phyloP scores from a whole-genome alignment of 768 basidiomycete genomes.

The Cystofilobasidium macerans region DNA sequence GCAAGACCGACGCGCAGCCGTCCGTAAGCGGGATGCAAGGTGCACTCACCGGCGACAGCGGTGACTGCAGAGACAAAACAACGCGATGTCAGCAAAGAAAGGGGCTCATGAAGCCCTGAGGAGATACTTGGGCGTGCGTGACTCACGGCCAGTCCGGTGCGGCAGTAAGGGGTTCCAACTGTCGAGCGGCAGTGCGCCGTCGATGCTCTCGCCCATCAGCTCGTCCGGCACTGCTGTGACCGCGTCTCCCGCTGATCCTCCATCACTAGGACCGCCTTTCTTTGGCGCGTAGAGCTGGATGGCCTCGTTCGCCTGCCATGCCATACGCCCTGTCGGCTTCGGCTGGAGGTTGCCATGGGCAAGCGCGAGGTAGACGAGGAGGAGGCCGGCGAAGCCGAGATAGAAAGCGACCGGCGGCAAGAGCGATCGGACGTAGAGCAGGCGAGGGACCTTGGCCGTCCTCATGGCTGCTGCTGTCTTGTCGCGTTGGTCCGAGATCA shows the following conservation, averaged over 20 bases:
- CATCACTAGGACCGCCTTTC: background rate
- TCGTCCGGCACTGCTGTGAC: constrained; percentile 42
- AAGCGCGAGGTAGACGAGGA: constrained; percentile 66
- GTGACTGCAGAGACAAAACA: constrained; percentile 48
- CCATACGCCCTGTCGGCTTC: constrained; percentile 67
- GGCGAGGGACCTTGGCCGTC: background rate
- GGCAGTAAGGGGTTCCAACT: constrained; percentile 65
- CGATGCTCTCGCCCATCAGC: constrained; percentile 23
- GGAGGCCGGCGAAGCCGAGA: constrained; percentile 57
- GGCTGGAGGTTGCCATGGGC: constrained; percentile 51
- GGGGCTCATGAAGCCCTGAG: background rate
- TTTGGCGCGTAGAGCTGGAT: constrained; percentile 22
- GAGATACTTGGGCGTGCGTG: background rate
- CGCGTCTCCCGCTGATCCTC: constrained; percentile 45
- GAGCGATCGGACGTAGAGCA: constrained; percentile 42
- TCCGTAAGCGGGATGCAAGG: background rate
- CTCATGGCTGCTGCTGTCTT: background rate
- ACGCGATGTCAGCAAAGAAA: background rate
- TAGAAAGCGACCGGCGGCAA: constrained; percentile 42
- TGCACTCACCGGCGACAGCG: constrained; percentile 52
- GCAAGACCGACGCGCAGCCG: no score
- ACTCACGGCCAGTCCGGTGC: constrained; percentile 65
- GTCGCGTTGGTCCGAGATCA: no score
- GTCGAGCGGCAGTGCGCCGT: constrained; percentile 63
- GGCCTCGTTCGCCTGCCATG: constrained; percentile 57